Evolutionary conservation across 169 alveolate species (phyloP).

Genomic region (Plasmodium vinckei): DNA sequence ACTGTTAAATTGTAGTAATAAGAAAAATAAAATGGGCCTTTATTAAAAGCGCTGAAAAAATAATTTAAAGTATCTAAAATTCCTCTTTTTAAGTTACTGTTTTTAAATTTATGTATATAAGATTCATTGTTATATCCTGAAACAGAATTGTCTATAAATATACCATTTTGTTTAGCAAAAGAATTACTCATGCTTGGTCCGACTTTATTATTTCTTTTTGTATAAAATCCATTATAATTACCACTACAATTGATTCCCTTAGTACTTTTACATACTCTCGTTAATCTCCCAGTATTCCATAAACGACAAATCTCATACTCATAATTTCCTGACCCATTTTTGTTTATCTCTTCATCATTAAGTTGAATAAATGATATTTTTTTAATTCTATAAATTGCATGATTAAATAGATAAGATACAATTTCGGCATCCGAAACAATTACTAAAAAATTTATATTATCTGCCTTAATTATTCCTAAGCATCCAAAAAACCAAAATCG

Average conservation of each 20-base stretch:
- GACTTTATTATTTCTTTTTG: slow-evolving; percentile 31
- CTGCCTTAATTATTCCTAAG: slow-evolving; percentile 67
- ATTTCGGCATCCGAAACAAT: slow-evolving; percentile 68
- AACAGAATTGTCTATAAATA: slow-evolving; percentile 12
- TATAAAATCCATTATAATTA: background rate
- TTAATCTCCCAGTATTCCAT: slow-evolving; percentile 25
- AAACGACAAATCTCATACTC: slow-evolving; percentile 46
- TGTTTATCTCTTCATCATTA: slow-evolving; percentile 14
- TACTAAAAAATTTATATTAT: slow-evolving; percentile 45
- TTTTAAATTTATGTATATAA: slow-evolving; percentile 61
- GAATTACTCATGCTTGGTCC: background rate
- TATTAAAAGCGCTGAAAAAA: slow-evolving; percentile 67
- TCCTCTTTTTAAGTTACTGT: slow-evolving; percentile 36
- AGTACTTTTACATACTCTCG: slow-evolving; percentile 1
- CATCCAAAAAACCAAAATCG: slow-evolving; percentile 68
- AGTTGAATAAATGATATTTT: slow-evolving; percentile 58
- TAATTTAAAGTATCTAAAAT: slow-evolving; percentile 28
- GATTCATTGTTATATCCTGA: slow-evolving; percentile 25
- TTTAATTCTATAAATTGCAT: slow-evolving; percentile 48
- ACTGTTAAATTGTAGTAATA: slow-evolving; percentile 60
- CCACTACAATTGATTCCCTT: background rate
- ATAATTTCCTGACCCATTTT: slow-evolving; percentile 5
- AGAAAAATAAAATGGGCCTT: slow-evolving; percentile 74
- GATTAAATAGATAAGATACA: slow-evolving; percentile 55
- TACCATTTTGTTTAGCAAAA: slow-evolving; percentile 9